Conservation (phyloP, 768 basidiomycete species). For the Xerocomellus chrysenteron region DNA sequence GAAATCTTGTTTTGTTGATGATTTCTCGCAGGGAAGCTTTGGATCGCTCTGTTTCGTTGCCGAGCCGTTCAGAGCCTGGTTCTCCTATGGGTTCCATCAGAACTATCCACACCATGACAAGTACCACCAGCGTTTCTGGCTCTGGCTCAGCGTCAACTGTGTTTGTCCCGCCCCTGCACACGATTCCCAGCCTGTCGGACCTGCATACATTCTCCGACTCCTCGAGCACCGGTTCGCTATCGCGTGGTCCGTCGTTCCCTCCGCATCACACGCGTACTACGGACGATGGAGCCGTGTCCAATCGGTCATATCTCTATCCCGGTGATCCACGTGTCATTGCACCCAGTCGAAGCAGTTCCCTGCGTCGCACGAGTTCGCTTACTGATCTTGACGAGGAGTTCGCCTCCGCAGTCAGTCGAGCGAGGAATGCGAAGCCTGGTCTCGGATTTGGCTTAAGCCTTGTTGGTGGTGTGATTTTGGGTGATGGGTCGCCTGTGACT, state of each 20-base stretch:
- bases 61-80: constrained; percentile 41
- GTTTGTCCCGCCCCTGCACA: constrained; percentile 73
- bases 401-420: constrained; percentile 42
- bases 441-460: constrained; percentile 45
- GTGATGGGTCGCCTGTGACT: constrained; percentile 67
- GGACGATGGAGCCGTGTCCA: constrained; percentile 70
- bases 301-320: constrained; percentile 65
- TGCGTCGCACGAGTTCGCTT: constrained; percentile 69
- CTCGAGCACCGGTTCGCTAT: constrained; percentile 40
- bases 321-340: constrained; percentile 74
- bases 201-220: constrained; percentile 45
- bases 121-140: constrained; percentile 38
- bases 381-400: constrained; percentile 71
- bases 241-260: constrained; percentile 47
- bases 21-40: constrained; percentile 65
- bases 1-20: neutral
- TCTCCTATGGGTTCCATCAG: constrained; percentile 62
- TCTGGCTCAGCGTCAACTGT: constrained; percentile 61
- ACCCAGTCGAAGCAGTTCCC: constrained; percentile 57
- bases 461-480: constrained; percentile 39
- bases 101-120: constrained; percentile 60
- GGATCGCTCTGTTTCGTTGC: constrained; percentile 56
- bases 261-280: constrained; percentile 65
- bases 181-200: constrained; percentile 71
- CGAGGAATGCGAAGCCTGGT: constrained; percentile 41